Base-by-base conservation (phyloP, 2,329 filamentous ascomycete genomes). In the Trichoderma asperellum region DNA sequence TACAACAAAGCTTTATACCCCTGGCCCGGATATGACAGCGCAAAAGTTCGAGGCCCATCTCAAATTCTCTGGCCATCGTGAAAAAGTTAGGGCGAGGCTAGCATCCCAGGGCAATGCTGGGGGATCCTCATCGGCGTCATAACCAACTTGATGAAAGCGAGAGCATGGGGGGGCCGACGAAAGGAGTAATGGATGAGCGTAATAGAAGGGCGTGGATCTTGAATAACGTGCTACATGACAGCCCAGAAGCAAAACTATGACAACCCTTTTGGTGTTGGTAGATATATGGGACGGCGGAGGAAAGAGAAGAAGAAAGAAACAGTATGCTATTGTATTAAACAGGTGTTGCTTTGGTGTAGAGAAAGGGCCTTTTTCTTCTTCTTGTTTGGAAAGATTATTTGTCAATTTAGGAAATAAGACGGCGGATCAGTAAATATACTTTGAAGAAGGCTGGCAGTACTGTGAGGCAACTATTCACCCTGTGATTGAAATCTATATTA, bases 21-120 rank as follows among this genome's bases (percentile, higher is more conserved):
- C 94, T 0, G 92, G 94, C 0, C 93, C 94, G 0, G 93, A 91
- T 29, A 91, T 87, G 78, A 94, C 93, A 2, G 92, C 95, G 5
- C 90, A 90, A 57, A 97, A 97, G 77, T 99, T 99, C 72, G 93
- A 97, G 80, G 89, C 96, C 1, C 96, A 99, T 81, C 84, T 98
- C 60, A 92, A 91, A 79, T 97, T 97, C 79, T 88, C 92, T 55
- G 84, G 86, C 64, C 96, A 99, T 79, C 87, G 90, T 74, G 89
- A 92, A 73, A 87, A 87, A 74, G 92, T 94, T 11, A 77, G 76
- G 47, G 70, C 72, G 64, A 76, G 82, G 32, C 72, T 78, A 49
- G 77, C 73, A 24, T 74, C 73, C 12, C 71, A 74, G 29, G 74
- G 75, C 49, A 49, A 21, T 12, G 74, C 71, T 2, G 69, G 67